A percentile compares a stretch with the other conserved stretches of the same genome.
Conservation (phyloP, 306 rosid species). For the Hippophae tibetana region DNA sequence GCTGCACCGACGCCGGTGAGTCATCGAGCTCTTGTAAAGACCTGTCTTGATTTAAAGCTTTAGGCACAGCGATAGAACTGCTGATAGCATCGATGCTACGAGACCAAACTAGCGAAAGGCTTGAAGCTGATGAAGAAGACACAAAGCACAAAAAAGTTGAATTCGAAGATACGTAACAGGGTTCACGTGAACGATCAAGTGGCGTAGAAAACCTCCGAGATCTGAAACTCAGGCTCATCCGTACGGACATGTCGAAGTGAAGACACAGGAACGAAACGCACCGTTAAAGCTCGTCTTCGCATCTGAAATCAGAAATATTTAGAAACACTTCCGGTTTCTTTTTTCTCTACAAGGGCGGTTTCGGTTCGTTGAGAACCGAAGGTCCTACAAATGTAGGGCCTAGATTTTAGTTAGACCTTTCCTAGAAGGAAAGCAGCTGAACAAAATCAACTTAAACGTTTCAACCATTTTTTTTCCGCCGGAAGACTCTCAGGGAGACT, state of each 20-base stretch:
- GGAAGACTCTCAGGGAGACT: no score
- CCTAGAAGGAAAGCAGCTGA: no score
- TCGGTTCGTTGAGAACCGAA: no score
- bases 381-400: no score
- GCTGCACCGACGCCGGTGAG: conserved; percentile 38
- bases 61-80: conserved; percentile 1
- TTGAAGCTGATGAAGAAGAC: background rate
- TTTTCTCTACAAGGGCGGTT: no score
- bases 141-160: background rate
- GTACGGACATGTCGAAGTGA: conserved; percentile 32
- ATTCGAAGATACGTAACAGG: background rate
- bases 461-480: no score
- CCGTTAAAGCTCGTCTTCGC: no score
- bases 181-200: conserved; percentile 15
- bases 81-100: conserved; percentile 8
- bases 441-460: no score
- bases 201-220: conserved; percentile 8
- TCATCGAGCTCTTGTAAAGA: conserved; percentile 36
- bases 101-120: conserved; percentile 1
- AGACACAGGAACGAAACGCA: background rate
- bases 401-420: no score
- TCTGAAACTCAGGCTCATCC: conserved; percentile 12
- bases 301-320: no score
- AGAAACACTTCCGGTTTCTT: no score
- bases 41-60: conserved; percentile 26